phyloP scores from a whole-genome alignment of 495 filamentous ascomycete species.

The Aspergillus affinis region DNA sequence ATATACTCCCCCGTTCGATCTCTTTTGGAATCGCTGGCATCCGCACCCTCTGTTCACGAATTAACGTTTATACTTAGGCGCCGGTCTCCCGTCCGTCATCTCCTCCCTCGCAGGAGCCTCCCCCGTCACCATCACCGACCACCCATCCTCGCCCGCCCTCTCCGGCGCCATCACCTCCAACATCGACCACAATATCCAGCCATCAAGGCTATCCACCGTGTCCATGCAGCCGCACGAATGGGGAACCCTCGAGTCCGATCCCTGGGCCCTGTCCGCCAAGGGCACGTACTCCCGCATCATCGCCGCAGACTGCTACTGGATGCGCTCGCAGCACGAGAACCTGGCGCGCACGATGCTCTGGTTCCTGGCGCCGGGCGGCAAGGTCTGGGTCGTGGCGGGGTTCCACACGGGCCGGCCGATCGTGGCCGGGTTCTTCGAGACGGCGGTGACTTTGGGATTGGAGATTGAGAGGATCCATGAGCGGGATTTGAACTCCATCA shows the following conservation, averaged over 20 bases:
- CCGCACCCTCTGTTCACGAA: too few relatives aligned
- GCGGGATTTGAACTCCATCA: slow-evolving; percentile 62
- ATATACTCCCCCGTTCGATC: too few relatives aligned
- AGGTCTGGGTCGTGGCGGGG: slow-evolving; percentile 68
- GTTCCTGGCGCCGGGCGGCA: slow-evolving; percentile 62
- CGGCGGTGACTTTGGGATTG: slow-evolving; percentile 56
- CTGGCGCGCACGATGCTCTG: slow-evolving; percentile 66
- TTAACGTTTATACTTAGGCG: slow-evolving; percentile 47
- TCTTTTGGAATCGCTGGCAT: too few relatives aligned
- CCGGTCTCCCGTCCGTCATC: slow-evolving; percentile 72
- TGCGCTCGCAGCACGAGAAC: slow-evolving; percentile 73
- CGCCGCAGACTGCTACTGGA: slow-evolving; percentile 85
- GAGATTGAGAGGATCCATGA: slow-evolving; percentile 72
- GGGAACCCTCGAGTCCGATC: slow-evolving; percentile 57
- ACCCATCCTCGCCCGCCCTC: slow-evolving; percentile 67
- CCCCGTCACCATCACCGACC: slow-evolving; percentile 70
- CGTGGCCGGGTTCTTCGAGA: slow-evolving; percentile 70
- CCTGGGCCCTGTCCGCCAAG: slow-evolving; percentile 50
- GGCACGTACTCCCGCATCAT: slow-evolving; percentile 66
- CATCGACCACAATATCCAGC: slow-evolving; percentile 52
- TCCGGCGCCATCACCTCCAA: slow-evolving; percentile 62
- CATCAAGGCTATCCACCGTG: slow-evolving; percentile 17
- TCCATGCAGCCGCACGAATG: slow-evolving; percentile 67
- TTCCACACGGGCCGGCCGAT: slow-evolving; percentile 83
- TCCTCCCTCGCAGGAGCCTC: slow-evolving; percentile 62